These are phyloP conservation scores for Mycosarcoma mackinlayi DNA, from an alignment of 1,284 basidiomycete species.

Conservation along the genomic window DNA sequence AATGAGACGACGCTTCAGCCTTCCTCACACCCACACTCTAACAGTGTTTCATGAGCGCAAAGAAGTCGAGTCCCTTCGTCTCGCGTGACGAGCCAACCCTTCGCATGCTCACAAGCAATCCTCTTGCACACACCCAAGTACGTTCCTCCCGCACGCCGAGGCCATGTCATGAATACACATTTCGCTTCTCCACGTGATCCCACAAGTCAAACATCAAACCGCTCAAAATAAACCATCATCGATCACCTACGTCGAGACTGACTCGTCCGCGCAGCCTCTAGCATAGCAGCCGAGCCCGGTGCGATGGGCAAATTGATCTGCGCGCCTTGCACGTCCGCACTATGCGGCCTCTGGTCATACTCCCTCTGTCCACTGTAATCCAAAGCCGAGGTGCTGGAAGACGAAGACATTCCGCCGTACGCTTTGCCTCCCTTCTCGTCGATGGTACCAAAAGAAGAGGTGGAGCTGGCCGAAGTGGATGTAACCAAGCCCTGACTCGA, in stretches of 20 bases:
- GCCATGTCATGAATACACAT: no score
- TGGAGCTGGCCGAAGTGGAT: slow-evolving; percentile 12
- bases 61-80: no score
- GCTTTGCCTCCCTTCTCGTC: slow-evolving; percentile 17
- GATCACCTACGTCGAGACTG: slow-evolving; percentile 49
- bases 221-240: slow-evolving; percentile 1
- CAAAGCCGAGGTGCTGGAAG: slow-evolving; percentile 14
- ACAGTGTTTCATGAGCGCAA: no score
- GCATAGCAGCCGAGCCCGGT: slow-evolving; percentile 49
- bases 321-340: neutral
- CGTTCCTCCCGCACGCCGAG: no score
- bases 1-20: no score
- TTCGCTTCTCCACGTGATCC: neutral
- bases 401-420: slow-evolving; percentile 23
- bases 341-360: neutral
- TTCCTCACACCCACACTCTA: no score
- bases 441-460: slow-evolving; percentile 19
- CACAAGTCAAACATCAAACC: no score
- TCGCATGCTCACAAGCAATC: no score
- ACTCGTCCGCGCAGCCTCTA: slow-evolving; percentile 54
- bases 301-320: slow-evolving; percentile 20
- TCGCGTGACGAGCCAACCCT: no score
- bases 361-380: neutral
- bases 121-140: no score
- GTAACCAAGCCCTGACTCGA: slow-evolving; percentile 24